Evolutionary conservation across 148 eudicot species (phyloP), one percentile per base, ranked within the genome.

Genomic region (Rhododendron vialii): DNA sequence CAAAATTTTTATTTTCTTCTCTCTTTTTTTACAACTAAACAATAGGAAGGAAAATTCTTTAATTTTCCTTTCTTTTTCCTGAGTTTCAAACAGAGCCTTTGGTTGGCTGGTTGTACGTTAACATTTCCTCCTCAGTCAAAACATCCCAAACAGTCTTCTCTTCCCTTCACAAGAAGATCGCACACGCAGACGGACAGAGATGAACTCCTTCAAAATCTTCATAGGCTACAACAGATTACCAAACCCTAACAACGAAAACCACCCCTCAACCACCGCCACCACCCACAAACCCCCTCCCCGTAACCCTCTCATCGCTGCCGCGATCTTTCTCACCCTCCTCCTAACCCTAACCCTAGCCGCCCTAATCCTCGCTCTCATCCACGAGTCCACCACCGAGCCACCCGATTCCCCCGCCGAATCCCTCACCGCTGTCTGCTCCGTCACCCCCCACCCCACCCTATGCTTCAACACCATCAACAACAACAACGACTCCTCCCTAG

Each of bases 141-240:
- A 47, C 12, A 47, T 47, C 50, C 9, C 50, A 47, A 1, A 18
- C n/a, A 1, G 26, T 22, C 65, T 59, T 59, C 65, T 59, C n/a
- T n/a, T 59, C 65, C 26, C n/a, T 59, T 38, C 20, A 38, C 38
- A 30, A 30, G 2, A 11, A 26, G 74, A 67, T 26, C 14, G 11
- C 47, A 18, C 30, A 47, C 13, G 9, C 17, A 48, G 47, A 77
- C 9, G 84, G 28, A 33, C 28, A 24, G 10, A 4, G 53, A 86
- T 90, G 92, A 90, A 89, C 45, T 89, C 92, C 20, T 7, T 86
- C 84, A 89, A 91, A 48, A 35, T 91, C 88, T 53, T 84, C 85
- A 85, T 86, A 78, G 91, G 91, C 85, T 89, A 89, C 85, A 82
- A 24, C 88, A 86, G 84, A 84, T 84, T 90, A 18, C 11, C 4